phyloP scores from a whole-genome alignment of 345 rosid genomes.

The Pseudoturritis turrita region DNA sequence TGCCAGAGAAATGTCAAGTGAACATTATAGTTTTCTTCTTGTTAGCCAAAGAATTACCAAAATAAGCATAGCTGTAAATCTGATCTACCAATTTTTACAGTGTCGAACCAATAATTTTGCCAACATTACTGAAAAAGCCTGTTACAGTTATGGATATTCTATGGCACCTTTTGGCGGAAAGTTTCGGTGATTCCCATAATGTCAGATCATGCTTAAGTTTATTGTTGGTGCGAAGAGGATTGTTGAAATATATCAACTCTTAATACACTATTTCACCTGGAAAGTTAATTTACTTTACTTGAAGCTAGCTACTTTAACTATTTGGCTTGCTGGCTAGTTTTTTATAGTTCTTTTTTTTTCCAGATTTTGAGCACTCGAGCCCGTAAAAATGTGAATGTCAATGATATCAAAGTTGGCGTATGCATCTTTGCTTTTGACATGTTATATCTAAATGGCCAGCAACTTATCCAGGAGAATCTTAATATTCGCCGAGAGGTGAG shows the following conservation, averaged over 20 bases:
- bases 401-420: conserved; percentile 88
- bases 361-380: conserved; percentile 83
- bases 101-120: neutral
- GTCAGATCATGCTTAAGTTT: neutral
- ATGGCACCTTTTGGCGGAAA: neutral
- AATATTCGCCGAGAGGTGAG: conserved; percentile 76
- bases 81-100: neutral
- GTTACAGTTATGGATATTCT: neutral
- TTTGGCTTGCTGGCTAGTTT: conserved; percentile 4
- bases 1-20: neutral
- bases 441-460: conserved; percentile 69
- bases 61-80: neutral
- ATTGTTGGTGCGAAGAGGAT: neutral
- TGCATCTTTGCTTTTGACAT: conserved; percentile 93
- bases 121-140: neutral
- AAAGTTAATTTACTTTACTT: neutral
- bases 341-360: neutral
- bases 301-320: neutral
- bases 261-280: neutral
- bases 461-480: conserved; percentile 75
- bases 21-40: neutral
- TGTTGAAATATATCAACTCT: neutral
- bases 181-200: neutral
- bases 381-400: conserved; percentile 73
- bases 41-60: neutral